Evolutionary conservation across 768 basidiomycete genomes (phyloP).

Genomic region (Hygrophorus russula): DNA sequence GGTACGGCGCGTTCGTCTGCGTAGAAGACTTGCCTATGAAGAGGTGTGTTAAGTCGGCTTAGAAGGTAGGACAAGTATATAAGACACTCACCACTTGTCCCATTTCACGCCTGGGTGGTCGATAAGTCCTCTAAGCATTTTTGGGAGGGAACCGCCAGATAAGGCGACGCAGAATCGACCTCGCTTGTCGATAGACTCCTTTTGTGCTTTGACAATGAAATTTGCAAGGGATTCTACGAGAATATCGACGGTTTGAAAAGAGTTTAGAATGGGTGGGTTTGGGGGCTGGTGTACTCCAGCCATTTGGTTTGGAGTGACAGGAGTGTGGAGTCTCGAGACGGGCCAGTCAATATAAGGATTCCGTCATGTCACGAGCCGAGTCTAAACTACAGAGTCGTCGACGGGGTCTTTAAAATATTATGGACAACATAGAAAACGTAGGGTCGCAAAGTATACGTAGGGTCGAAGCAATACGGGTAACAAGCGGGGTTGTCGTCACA

Average conservation of each 20-base stretch:
- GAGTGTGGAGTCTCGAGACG: no score
- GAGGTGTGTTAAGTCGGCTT: slow-evolving; percentile 3
- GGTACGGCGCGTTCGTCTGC: slow-evolving; percentile 94
- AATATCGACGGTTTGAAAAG: slow-evolving; percentile 45
- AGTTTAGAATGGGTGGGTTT: slow-evolving; percentile 55
- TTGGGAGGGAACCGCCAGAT: slow-evolving; percentile 88
- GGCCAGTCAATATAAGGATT: no score
- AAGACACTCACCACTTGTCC: slow-evolving; percentile 83
- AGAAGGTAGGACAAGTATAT: not conserved
- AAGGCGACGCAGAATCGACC: slow-evolving; percentile 88
- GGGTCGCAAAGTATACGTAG: not conserved
- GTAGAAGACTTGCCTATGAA: slow-evolving; percentile 91
- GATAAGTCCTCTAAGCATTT: slow-evolving; percentile 65
- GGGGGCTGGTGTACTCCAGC: slow-evolving; percentile 42
- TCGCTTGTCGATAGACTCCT: slow-evolving; percentile 80
- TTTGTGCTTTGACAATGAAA: slow-evolving; percentile 82
- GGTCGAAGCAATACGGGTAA: not conserved
- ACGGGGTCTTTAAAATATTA: not conserved
- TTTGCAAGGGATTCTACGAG: slow-evolving; percentile 61
- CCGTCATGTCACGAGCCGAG: no score
- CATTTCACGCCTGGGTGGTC: slow-evolving; percentile 61
- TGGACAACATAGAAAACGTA: not conserved
- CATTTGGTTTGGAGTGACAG: slow-evolving; percentile 2
- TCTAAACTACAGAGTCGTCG: not conserved
- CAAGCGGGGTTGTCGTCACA: not conserved